A percentile compares a stretch with the other conserved stretches of the same genome.
phyloP scores from a whole-genome alignment of 148 eudicot genomes.

The Arbutus unedo region DNA sequence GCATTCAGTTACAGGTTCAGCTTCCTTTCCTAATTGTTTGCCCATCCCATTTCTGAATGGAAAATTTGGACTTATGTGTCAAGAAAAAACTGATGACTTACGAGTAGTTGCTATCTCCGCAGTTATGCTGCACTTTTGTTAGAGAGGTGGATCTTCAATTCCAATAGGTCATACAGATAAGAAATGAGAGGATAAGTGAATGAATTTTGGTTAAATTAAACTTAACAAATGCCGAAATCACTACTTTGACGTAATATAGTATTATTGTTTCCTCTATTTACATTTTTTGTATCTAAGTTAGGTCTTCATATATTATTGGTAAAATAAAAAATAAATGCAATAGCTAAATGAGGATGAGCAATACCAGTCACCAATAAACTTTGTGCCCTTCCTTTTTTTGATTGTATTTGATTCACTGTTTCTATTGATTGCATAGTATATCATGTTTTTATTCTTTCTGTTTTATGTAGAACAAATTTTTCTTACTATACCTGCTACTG shows the following conservation, averaged over 20 bases:
- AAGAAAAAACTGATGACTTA: not conserved
- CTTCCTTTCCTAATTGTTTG: not conserved
- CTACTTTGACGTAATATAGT: not conserved
- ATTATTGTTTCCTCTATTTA: not conserved
- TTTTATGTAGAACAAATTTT: too few relatives aligned
- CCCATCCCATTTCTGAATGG: not conserved
- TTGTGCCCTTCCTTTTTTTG: too few relatives aligned
- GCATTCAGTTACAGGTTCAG: constrained; percentile 85
- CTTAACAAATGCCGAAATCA: not conserved
- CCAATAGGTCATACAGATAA: constrained; percentile 55
- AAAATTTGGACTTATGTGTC: not conserved
- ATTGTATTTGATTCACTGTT: too few relatives aligned
- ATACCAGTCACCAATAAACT: too few relatives aligned
- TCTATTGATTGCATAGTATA: too few relatives aligned
- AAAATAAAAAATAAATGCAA: too few relatives aligned
- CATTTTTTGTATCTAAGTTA: too few relatives aligned
- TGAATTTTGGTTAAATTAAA: not conserved
- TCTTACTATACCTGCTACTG: too few relatives aligned
- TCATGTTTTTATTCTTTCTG: too few relatives aligned
- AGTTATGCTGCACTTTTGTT: not conserved
- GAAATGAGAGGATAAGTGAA: constrained; percentile 53
- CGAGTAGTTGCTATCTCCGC: not conserved
- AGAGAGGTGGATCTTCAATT: not conserved
- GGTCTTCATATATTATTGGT: too few relatives aligned
- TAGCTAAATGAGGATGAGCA: too few relatives aligned